Percentiles rank a stretch among this genome's conserved stretches.
Evolutionary conservation across 2,329 filamentous ascomycete species (phyloP).

Genomic region (Calycina herbarum): DNA sequence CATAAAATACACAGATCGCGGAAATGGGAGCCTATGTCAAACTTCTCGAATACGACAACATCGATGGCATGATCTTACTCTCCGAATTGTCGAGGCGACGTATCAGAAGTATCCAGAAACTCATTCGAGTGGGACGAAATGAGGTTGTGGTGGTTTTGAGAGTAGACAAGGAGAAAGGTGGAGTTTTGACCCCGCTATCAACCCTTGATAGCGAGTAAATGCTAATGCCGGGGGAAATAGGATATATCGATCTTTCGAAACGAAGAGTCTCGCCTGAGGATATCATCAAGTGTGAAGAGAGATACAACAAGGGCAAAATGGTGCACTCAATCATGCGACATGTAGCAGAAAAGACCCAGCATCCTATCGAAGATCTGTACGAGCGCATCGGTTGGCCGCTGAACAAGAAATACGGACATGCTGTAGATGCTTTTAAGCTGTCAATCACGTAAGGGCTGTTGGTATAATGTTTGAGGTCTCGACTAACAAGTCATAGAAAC

Average conservation of each 20-base stretch:
- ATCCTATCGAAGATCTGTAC: constrained; percentile 92
- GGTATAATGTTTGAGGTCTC: not conserved
- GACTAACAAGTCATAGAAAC: constrained; percentile 59
- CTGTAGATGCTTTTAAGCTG: constrained; percentile 97
- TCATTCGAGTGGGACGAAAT: constrained; percentile 96
- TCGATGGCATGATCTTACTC: constrained; percentile 99
- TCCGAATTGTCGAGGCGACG: constrained; percentile 96
- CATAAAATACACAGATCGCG: constrained; percentile 66
- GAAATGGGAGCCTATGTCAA: constrained; percentile 99
- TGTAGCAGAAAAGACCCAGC: constrained; percentile 94
- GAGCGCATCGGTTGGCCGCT: constrained; percentile 94
- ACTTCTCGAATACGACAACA: constrained; percentile 99
- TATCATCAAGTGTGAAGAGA: constrained; percentile 96
- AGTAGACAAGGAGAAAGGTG: constrained; percentile 98
- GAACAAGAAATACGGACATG: constrained; percentile 96
- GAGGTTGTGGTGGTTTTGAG: constrained; percentile 97
- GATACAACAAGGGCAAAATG: constrained; percentile 99
- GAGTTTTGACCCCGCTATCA: constrained; percentile 28
- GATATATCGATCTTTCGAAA: constrained; percentile 98
- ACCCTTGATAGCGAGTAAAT: constrained; percentile 9
- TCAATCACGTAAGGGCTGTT: constrained; percentile 77
- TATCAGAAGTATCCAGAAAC: constrained; percentile 98
- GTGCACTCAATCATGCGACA: constrained; percentile 99
- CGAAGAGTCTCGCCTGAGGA: constrained; percentile 96
- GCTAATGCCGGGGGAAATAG: constrained; percentile 41